phyloP scores from a whole-genome alignment of 2,329 filamentous ascomycete species.

The Torrubiella hemipterigena region DNA sequence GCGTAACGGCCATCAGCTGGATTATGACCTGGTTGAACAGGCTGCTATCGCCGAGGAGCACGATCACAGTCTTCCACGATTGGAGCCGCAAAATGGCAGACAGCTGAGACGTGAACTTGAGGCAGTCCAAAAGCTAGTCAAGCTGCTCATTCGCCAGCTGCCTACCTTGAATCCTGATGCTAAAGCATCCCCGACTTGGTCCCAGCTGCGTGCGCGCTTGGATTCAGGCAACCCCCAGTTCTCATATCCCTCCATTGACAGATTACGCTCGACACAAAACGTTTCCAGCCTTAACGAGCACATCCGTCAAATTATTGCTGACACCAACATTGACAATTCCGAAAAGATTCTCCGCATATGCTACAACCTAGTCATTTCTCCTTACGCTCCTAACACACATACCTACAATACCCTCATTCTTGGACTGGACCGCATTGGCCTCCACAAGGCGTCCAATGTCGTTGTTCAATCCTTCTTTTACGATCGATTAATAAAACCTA shows the following conservation, averaged over 20 bases:
- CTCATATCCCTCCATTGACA: slow-evolving; percentile 17
- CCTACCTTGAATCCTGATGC: slow-evolving; percentile 11
- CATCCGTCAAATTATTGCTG: slow-evolving; percentile 16
- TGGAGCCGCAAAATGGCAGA: slow-evolving; percentile 11
- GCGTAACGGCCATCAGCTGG: slow-evolving; percentile 9
- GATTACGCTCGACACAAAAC: slow-evolving; percentile 12
- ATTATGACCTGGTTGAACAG: slow-evolving; percentile 19
- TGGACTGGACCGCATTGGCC: slow-evolving; percentile 44
- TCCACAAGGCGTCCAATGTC: slow-evolving; percentile 37
- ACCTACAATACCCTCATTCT: slow-evolving; percentile 61
- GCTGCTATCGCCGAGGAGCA: slow-evolving; percentile 16
- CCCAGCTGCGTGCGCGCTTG: slow-evolving; percentile 15
- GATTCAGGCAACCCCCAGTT: slow-evolving; percentile 9
- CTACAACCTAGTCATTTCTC: slow-evolving; percentile 54
- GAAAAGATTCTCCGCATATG: slow-evolving; percentile 32
- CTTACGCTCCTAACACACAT: slow-evolving; percentile 49
- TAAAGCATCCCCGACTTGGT: slow-evolving; percentile 14
- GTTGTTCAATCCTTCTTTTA: slow-evolving; percentile 39
- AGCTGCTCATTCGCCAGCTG: slow-evolving; percentile 17
- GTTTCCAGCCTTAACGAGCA: slow-evolving; percentile 16
- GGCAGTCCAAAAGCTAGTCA: slow-evolving; percentile 15
- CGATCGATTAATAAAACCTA: slow-evolving; percentile 30
- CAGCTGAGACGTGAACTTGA: slow-evolving; percentile 16
- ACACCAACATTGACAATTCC: slow-evolving; percentile 13
- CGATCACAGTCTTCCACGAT: slow-evolving; percentile 9